These are phyloP conservation scores for Cytospora leucostoma DNA, from an alignment of 2,329 filamentous ascomycete species.

Conservation along the genomic window DNA sequence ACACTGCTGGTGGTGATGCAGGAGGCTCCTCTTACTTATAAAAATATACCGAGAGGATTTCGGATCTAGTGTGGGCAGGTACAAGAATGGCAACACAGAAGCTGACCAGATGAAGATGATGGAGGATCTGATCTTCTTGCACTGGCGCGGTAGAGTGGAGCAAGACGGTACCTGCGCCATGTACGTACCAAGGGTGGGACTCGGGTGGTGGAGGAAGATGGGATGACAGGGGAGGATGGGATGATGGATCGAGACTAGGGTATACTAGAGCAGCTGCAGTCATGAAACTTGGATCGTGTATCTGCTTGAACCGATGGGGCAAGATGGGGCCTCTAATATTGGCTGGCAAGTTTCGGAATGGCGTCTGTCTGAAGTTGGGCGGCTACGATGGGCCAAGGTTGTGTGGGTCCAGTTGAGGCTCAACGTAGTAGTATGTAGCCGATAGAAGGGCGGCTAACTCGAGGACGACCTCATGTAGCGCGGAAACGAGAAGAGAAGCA, in stretches of 20 bases:
- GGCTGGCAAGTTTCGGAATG: constrained; percentile 46
- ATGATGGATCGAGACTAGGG: constrained; percentile 19
- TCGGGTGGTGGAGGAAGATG: background rate
- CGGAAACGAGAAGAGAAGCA: constrained; percentile 6
- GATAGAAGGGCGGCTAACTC: constrained; percentile 24
- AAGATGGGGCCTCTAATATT: constrained; percentile 51
- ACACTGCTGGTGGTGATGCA: constrained; percentile 13
- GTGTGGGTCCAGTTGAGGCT: constrained; percentile 27
- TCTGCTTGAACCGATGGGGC: constrained; percentile 47
- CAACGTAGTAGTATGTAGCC: constrained; percentile 8
- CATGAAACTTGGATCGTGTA: constrained; percentile 56
- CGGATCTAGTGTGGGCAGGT: constrained; percentile 3
- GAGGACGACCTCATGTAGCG: constrained; percentile 5
- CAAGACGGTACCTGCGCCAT: constrained; percentile 13
- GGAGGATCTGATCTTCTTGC: constrained; percentile 16
- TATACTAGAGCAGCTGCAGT: constrained; percentile 34
- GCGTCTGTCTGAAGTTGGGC: constrained; percentile 53
- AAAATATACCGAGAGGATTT: constrained; percentile 24
- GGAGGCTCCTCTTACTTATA: constrained; percentile 22
- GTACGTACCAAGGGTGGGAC: constrained; percentile 16
- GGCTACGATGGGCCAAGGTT: constrained; percentile 43
- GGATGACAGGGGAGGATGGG: constrained; percentile 4
- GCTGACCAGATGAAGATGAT: constrained; percentile 22
- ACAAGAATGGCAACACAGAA: constrained; percentile 22
- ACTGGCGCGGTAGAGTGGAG: constrained; percentile 8